Evolutionary conservation across 768 basidiomycete genomes (phyloP), one percentile per base, ranked within the genome.

Genomic region (Phylloporus sp.): DNA sequence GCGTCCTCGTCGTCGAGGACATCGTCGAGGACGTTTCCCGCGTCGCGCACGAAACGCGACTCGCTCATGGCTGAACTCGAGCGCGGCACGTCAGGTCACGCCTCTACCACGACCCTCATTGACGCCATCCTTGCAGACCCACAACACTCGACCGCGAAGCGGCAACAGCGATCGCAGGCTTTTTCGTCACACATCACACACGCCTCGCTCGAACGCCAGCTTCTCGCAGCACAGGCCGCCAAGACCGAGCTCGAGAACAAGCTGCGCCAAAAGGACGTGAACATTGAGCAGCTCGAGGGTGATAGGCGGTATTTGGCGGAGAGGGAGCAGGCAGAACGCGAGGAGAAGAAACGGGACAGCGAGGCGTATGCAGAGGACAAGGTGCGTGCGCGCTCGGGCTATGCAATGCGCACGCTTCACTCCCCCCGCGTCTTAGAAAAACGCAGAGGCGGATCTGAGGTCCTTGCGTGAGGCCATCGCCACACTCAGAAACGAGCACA

Each of bases 261-360:
- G 60, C 67, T 89, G 4, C 71, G 81, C 26, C 82, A 89, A 63
- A 79, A 77, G 58, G 82, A 86, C 3, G 53, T 72, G 1, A 61
- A 68, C 20, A 74, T 90, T 22, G 84, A 86, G 34, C 68, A 79
- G 35, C 71, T 91, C 9, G 84, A 89, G 56, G 69, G 76, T 15
- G 88, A 90, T 58, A 69, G 86, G 29, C 69, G 84, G 15, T 87
- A 74, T 70, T 72, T 88, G 40, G 69, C 81, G 0, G 84, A 88
- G 51, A 65, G 82, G 4, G 87, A 89, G 61, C 70, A 75, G 39
- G 78, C 81, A 29, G 85, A 88, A 50, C 69, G 78, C 20, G 79
- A 81, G 48, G 84, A 82, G 63, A 84, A 79, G 63, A 81, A 86
- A 46, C 62, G 62, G 9, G 79, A 86, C 44, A 69, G 76, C 14